Conservation (phyloP, 2,329 filamentous ascomycete species). For the Pseudopithomyces maydicus region DNA sequence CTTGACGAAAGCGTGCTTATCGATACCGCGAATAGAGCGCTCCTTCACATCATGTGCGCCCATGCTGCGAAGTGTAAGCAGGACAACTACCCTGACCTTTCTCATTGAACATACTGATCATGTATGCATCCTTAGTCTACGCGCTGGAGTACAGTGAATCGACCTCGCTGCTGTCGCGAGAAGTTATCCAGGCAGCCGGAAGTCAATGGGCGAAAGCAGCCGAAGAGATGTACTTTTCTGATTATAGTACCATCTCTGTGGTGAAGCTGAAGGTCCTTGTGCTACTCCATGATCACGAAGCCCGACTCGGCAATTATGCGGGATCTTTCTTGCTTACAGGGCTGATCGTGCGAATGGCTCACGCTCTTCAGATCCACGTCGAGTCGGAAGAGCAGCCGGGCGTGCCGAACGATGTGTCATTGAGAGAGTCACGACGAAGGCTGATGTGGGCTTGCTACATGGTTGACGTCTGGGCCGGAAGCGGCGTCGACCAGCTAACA, state of each 20-base stretch:
- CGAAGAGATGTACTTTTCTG: slow-evolving; percentile 39
- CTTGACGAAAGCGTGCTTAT: slow-evolving; percentile 37
- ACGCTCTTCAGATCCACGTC: slow-evolving; percentile 39
- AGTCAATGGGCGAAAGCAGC: slow-evolving; percentile 40
- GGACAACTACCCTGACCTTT: neutral
- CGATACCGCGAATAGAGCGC: slow-evolving; percentile 33
- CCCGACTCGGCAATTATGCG: slow-evolving; percentile 37
- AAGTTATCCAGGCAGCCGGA: slow-evolving; percentile 37
- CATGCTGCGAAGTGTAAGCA: slow-evolving; percentile 4
- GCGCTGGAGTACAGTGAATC: slow-evolving; percentile 37
- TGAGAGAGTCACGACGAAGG: slow-evolving; percentile 35
- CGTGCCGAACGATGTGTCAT: slow-evolving; percentile 34
- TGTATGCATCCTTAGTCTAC: slow-evolving; percentile 19
- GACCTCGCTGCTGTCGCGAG: slow-evolving; percentile 28
- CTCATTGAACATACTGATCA: slow-evolving; percentile 9
- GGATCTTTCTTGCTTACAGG: slow-evolving; percentile 39
- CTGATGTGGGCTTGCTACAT: slow-evolving; percentile 44
- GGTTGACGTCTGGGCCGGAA: slow-evolving; percentile 42
- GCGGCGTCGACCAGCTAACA: slow-evolving; percentile 39
- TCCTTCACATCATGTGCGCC: slow-evolving; percentile 41
- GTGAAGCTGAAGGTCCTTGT: slow-evolving; percentile 38
- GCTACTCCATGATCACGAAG: slow-evolving; percentile 39
- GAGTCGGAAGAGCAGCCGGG: slow-evolving; percentile 32
- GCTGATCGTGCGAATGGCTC: slow-evolving; percentile 38
- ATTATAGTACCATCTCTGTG: slow-evolving; percentile 39